Evolutionary conservation across 805 yeast genomes (phyloP), one percentile per base, ranked within the genome.

Genomic region (Kodamaea kaohsiungensis): DNA sequence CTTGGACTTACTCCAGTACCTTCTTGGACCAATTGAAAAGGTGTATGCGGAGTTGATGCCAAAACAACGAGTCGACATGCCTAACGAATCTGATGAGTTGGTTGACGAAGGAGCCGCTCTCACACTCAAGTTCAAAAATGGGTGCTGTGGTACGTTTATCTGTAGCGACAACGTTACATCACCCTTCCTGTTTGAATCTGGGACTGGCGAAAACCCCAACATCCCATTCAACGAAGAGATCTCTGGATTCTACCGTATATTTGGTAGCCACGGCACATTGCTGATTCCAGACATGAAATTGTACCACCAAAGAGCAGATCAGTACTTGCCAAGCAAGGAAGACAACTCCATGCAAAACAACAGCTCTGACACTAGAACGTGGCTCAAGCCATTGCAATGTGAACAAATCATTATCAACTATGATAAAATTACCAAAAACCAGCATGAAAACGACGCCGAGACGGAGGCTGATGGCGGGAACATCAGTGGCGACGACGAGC

Each of bases 41-140:
- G 71, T 73, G 2, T 73, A 70, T 55, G 78, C 76, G 3, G 77
- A 73, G 54, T 53, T 66, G n/a, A 57, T 69, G 48, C 51, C 61
- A 10, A 66, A 66, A 53, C 73, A 70, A 53, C 61, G 78, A 37
- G 45, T 40, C 13, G 60, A 61, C n/a, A 22, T 33, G 40, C 46
- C 42, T 3, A 51, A 19, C 45, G 57, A 55, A 45, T 61, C 61
- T 2, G 17, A 37, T 4, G 47, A 50, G 15, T 57, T 61, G 43
- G 76, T 70, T n/a, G 77, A 73, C 49, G 77, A 73, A 56, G 77
- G 77, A 18, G 75, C 75, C 2, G 72, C 64, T 1, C 61, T 73
- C 19, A 67, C 73, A 7, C 52, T 73, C 9, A 62, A 62, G 25
- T 73, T 73, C 50, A 61, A 59, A 37, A 65, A 56, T 53, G 77